A percentile compares a stretch with the other conserved stretches of the same genome.
phyloP scores from a whole-genome alignment of 2,329 filamentous ascomycete species.

The Conoideocrella luteorostrata region DNA sequence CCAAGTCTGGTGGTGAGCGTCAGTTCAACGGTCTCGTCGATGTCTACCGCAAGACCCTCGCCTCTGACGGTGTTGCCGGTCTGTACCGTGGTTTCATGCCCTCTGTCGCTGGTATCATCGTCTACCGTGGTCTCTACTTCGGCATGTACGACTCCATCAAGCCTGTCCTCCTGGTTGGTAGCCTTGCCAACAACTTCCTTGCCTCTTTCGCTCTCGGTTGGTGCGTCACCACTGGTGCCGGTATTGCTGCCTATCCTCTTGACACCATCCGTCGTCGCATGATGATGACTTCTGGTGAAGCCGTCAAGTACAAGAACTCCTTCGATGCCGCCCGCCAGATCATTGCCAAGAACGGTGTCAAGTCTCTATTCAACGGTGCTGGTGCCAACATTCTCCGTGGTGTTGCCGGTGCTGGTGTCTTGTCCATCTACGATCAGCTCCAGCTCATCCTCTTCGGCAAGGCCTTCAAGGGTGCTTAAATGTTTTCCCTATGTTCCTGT shows the following conservation, averaged over 20 bases:
- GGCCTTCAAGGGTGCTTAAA: conserved; percentile 77
- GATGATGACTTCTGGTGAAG: conserved; percentile 98
- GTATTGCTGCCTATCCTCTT: conserved; percentile 99
- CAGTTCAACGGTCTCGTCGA: conserved; percentile 99
- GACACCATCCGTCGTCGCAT: conserved; percentile 99
- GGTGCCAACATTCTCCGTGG: conserved; percentile 99
- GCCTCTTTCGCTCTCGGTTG: conserved; percentile 98
- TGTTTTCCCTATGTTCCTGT: conserved; percentile 29
- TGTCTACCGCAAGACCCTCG: conserved; percentile 99
- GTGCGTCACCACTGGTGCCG: conserved; percentile 99
- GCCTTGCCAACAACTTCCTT: conserved; percentile 96
- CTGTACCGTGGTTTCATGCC: conserved; percentile 99
- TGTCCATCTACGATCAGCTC: conserved; percentile 99
- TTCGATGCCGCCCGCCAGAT: conserved; percentile 95
- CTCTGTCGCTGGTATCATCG: conserved; percentile 96
- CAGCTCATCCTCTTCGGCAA: conserved; percentile 99
- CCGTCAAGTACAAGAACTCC: conserved; percentile 99
- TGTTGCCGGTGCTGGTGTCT: conserved; percentile 99
- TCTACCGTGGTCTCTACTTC: conserved; percentile 99
- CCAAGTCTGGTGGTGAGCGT: conserved; percentile 93
- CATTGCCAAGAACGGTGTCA: conserved; percentile 93
- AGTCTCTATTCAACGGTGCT: conserved; percentile 99
- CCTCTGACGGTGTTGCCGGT: conserved; percentile 97
- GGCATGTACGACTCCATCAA: conserved; percentile 99
- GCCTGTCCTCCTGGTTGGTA: conserved; percentile 89